These are phyloP conservation scores for Phaffia tasmanica DNA, from an alignment of 768 basidiomycete species.

Conservation along the genomic window DNA sequence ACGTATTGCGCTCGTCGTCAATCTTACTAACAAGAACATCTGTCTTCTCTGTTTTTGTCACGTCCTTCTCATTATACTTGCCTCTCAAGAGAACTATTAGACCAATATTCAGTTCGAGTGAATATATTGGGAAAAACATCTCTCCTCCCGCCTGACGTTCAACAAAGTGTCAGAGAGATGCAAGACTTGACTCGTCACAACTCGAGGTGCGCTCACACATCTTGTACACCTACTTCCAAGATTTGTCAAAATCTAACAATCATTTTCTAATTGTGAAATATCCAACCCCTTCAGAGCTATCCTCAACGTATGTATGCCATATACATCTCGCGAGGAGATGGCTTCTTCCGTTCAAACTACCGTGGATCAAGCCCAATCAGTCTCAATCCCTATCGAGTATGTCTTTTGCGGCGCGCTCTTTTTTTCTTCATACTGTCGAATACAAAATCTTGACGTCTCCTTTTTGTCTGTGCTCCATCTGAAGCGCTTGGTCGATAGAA, in stretches of 20 bases:
- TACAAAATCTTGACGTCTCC: neutral
- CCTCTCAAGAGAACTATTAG: conserved; percentile 56
- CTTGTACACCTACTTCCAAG: neutral
- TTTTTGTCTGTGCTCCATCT: conserved; percentile 10
- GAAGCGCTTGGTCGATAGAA: neutral
- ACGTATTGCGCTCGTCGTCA: no score
- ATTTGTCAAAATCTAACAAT: no score
- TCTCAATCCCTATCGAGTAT: neutral
- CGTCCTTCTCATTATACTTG: neutral
- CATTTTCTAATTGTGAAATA: neutral
- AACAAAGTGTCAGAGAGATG: conserved; percentile 55
- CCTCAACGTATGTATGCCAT: conserved; percentile 86
- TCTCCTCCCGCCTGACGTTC: conserved; percentile 69
- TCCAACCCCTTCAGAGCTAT: conserved; percentile 50
- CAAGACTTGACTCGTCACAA: conserved; percentile 68
- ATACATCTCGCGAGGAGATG: conserved; percentile 84
- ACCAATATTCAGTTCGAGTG: conserved; percentile 70
- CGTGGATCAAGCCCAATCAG: conserved; percentile 27
- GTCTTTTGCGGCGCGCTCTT: conserved; percentile 38
- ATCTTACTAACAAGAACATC: neutral
- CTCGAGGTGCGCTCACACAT: conserved; percentile 44
- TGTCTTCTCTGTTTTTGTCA: neutral
- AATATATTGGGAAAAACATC: conserved; percentile 65
- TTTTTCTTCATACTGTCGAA: conserved; percentile 30
- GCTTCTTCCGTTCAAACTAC: conserved; percentile 56